phyloP scores from a whole-genome alignment of 2,329 filamentous ascomycete genomes.

The Aureobasidium musti region DNA sequence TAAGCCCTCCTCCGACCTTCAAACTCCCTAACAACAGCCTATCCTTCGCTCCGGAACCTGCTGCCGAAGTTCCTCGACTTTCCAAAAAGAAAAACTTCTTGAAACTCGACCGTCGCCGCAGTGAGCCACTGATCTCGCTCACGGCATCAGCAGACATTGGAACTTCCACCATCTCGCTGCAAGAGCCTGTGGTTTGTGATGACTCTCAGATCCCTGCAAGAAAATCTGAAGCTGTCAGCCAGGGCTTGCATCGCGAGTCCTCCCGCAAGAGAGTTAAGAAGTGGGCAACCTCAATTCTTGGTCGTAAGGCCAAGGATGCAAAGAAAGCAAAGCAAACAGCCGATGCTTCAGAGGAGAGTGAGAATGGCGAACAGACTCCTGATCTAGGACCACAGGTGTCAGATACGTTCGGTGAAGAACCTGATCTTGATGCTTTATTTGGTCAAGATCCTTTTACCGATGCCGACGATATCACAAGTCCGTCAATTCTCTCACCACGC shows the following conservation, averaged over 20 bases:
- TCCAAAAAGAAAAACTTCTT: constrained; percentile 64
- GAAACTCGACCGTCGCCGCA: constrained; percentile 56
- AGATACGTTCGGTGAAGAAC: constrained; percentile 16
- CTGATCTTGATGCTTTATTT: constrained; percentile 32
- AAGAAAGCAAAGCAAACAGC: constrained; percentile 25
- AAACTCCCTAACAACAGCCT: constrained; percentile 1
- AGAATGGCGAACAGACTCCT: constrained; percentile 8
- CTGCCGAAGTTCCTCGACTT: not conserved
- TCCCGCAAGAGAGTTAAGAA: constrained; percentile 68
- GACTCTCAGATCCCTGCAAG: constrained; percentile 25
- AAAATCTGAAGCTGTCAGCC: constrained; percentile 12
- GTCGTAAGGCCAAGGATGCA: constrained; percentile 31
- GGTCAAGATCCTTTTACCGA: constrained; percentile 30
- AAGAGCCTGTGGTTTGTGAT: constrained; percentile 34
- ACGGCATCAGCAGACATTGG: constrained; percentile 35
- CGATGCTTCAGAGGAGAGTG: constrained; percentile 4
- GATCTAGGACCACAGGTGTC: constrained; percentile 7
- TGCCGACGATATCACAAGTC: constrained; percentile 20
- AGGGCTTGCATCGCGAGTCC: constrained; percentile 33
- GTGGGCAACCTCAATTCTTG: constrained; percentile 57
- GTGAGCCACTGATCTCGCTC: constrained; percentile 43
- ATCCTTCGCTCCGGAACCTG: not conserved
- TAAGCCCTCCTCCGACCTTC: not conserved
- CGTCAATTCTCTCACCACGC: constrained; percentile 18
- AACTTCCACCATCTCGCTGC: constrained; percentile 39